phyloP scores from a whole-genome alignment of 352 stramenopile species.

The Aphanomyces invadans region DNA sequence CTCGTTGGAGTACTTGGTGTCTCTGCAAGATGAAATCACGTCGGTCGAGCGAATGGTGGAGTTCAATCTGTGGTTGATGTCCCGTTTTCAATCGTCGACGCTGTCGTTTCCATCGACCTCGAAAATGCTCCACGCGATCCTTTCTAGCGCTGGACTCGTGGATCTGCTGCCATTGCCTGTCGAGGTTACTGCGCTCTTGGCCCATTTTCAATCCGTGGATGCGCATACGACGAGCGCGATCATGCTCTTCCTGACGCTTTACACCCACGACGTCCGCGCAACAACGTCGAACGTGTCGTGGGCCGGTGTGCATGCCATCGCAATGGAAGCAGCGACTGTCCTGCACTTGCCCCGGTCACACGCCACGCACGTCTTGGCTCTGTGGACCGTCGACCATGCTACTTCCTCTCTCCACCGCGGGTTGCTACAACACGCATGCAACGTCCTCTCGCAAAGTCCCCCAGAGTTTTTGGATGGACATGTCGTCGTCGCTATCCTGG shows the following conservation, averaged over 20 bases:
- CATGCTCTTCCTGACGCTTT: not conserved
- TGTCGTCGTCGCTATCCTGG: not conserved
- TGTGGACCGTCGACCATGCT: conserved; percentile 3
- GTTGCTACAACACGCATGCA: not conserved
- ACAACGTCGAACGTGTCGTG: not conserved
- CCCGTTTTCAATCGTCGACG: not conserved
- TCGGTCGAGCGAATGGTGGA: not conserved
- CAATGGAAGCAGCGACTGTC: not conserved
- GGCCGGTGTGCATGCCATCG: not conserved
- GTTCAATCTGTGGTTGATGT: not conserved
- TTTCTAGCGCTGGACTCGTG: not conserved
- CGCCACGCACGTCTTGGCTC: not conserved
- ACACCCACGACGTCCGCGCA: not conserved
- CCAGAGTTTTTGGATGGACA: not conserved
- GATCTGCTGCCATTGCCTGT: not conserved
- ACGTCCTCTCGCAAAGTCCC: not conserved
- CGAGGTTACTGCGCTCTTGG: not conserved
- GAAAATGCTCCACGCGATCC: not conserved
- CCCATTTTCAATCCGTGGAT: not conserved
- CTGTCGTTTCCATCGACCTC: not conserved
- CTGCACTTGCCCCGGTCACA: not conserved
- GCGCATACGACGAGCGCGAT: not conserved
- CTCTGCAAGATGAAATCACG: not conserved
- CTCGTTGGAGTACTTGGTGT: not conserved
- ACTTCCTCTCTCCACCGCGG: not conserved